Conservation (phyloP, 2,329 filamentous ascomycete genomes). For the Coniochaeta sp. region DNA sequence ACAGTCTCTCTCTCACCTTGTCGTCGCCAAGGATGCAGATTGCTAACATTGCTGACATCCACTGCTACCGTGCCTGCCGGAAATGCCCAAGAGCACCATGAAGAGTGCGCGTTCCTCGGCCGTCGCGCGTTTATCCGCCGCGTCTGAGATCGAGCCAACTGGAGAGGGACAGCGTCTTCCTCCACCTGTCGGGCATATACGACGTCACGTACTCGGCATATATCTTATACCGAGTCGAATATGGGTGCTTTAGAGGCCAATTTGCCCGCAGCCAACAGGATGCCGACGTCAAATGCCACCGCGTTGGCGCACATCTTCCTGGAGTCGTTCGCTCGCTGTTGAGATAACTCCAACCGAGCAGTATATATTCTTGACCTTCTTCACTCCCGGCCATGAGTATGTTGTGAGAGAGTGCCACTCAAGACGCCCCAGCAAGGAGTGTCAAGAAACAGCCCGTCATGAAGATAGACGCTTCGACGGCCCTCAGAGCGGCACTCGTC, state of each 20-base stretch:
- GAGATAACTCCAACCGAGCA: not conserved
- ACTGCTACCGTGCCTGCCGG: not conserved
- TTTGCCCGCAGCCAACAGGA: not conserved
- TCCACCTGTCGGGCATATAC: not conserved
- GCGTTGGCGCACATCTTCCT: not conserved
- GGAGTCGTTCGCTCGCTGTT: not conserved
- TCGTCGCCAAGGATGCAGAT: not conserved
- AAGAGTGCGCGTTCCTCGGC: not conserved
- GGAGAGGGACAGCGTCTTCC: not conserved
- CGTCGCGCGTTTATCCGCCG: not conserved
- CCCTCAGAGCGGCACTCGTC: not conserved
- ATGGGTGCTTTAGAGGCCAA: not conserved
- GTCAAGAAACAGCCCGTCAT: not conserved
- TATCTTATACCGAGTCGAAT: not conserved
- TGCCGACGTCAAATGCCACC: not conserved
- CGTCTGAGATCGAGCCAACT: not conserved
- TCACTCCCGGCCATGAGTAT: not conserved
- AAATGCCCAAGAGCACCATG: not conserved
- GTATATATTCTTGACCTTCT: not conserved
- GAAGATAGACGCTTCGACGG: not conserved
- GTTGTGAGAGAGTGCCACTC: not conserved
- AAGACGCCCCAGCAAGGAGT: not conserved
- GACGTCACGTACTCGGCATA: not conserved
- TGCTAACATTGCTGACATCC: not conserved
- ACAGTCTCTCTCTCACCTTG: not conserved